Percentiles rank a stretch among this genome's conserved stretches.
These are phyloP conservation scores for Didymella pomorum DNA, from an alignment of 2,329 filamentous ascomycete genomes.

Conservation along the genomic window DNA sequence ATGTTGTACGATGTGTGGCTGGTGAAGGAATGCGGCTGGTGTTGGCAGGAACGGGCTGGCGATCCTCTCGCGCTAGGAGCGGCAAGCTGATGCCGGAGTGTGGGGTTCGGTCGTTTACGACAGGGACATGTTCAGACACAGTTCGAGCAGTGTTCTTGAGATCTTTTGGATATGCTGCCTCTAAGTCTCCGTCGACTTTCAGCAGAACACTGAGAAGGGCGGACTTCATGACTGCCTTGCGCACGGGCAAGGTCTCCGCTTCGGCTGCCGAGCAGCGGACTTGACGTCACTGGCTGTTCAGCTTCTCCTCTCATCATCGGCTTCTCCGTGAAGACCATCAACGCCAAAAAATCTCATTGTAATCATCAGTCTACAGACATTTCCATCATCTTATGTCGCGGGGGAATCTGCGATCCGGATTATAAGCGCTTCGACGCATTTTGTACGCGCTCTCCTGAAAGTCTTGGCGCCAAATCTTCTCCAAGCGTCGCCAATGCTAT, in stretches of 20 bases:
- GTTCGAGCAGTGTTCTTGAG: background rate
- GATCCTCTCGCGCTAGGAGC: constrained; percentile 13
- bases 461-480: constrained; percentile 7
- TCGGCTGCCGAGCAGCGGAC: background rate
- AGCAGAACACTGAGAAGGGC: background rate
- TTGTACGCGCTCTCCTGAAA: constrained; percentile 4
- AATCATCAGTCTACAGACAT: too few species aligned
- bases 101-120: background rate
- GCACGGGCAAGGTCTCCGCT: background rate
- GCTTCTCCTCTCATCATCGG: background rate
- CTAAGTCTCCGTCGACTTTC: background rate
- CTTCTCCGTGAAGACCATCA: background rate
- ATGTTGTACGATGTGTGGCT: constrained; percentile 15
- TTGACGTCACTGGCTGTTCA: constrained; percentile 6
- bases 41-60: constrained; percentile 10
- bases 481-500: constrained; percentile 25
- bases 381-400: background rate
- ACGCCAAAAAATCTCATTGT: too few species aligned
- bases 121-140: background rate
- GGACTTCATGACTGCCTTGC: background rate
- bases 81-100: constrained; percentile 5
- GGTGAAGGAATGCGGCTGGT: constrained; percentile 8
- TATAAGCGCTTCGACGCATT: background rate
- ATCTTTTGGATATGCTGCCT: background rate
- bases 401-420: background rate